Percentiles rank a stretch among this genome's conserved stretches.
These are phyloP conservation scores for Pseudopithomyces chartarum DNA, from an alignment of 2,329 filamentous ascomycete genomes.

Conservation along the genomic window DNA sequence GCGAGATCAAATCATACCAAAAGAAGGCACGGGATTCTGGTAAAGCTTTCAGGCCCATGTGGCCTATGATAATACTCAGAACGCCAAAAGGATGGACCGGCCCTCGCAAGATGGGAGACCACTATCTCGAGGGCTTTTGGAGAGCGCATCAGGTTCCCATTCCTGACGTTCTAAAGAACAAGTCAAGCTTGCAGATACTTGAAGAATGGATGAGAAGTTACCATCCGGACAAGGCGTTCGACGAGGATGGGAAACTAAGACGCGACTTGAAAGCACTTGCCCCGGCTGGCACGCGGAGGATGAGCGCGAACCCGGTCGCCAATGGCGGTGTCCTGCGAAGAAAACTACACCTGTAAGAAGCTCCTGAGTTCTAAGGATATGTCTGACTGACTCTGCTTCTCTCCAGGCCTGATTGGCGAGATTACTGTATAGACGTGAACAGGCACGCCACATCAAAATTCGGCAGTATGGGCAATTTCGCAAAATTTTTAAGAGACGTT, in stretches of 20 bases:
- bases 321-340: conserved; percentile 73
- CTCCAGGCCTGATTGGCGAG: conserved; percentile 64
- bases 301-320: conserved; percentile 77
- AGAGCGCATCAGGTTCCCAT: conserved; percentile 79
- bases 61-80: conserved; percentile 80
- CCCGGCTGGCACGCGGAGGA: conserved; percentile 68
- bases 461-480: conserved; percentile 73
- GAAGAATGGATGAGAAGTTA: conserved; percentile 81
- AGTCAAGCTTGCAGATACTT: conserved; percentile 68
- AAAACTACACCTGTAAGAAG: conserved; percentile 61
- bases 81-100: conserved; percentile 82
- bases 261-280: conserved; percentile 67
- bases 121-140: conserved; percentile 78
- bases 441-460: conserved; percentile 62
- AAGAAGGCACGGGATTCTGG: conserved; percentile 73
- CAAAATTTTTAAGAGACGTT: conserved; percentile 69
- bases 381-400: no score
- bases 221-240: conserved; percentile 73
- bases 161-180: conserved; percentile 69
- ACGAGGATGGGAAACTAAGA: conserved; percentile 65
- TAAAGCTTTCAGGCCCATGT: conserved; percentile 71
- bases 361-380: no score
- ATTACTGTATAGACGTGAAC: conserved; percentile 68
- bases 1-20: conserved; percentile 71
- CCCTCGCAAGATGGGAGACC: conserved; percentile 71